These are phyloP conservation scores for Podospora tetraspora DNA, from an alignment of 495 filamentous ascomycete genomes.

Conservation along the genomic window DNA sequence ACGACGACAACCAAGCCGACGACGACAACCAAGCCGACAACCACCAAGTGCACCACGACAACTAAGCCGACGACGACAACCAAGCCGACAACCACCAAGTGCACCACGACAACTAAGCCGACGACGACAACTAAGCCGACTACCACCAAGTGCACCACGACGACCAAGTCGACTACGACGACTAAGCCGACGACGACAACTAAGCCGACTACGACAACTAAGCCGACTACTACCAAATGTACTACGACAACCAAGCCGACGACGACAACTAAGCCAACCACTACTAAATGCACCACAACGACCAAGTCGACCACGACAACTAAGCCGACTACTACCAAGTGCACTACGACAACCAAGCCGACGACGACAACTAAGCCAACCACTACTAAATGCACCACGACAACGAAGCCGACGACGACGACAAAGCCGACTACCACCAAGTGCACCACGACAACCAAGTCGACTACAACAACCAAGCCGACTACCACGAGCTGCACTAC, in stretches of 20 bases:
- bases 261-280: not conserved
- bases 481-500: not conserved
- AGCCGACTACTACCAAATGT: too few species aligned
- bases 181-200: not conserved
- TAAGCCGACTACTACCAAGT: not conserved
- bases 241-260: too few species aligned
- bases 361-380: too few species aligned
- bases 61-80: too few species aligned
- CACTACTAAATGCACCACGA: not conserved
- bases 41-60: too few species aligned
- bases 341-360: too few species aligned
- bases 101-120: not conserved
- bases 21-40: too few species aligned
- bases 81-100: too few species aligned
- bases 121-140: not conserved
- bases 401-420: too few species aligned
- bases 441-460: not conserved
- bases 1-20: too few species aligned
- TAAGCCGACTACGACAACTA: too few species aligned
- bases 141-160: not conserved
- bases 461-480: not conserved
- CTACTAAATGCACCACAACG: not conserved
- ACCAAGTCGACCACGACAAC: too few species aligned
- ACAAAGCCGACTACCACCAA: not conserved
- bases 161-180: not conserved